A percentile compares a stretch with the other conserved stretches of the same genome.
phyloP scores from a whole-genome alignment of 108 stramenopile genomes.

The Skeletonema potamos region DNA sequence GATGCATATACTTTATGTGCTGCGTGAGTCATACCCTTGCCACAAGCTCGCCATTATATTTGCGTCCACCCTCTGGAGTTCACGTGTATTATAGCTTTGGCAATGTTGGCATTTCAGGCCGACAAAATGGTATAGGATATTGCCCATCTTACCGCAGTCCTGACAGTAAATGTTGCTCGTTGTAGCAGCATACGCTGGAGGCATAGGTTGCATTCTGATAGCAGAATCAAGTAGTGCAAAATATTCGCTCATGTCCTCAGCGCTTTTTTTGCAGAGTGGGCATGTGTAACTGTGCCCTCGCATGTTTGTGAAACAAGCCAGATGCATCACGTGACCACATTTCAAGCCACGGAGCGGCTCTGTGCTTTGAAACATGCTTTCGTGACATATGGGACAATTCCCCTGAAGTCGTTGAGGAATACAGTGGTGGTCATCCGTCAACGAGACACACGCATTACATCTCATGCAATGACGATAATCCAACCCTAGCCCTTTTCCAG shows the following conservation, averaged over 20 bases:
- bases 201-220: constrained; percentile 88
- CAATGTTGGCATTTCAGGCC: constrained; percentile 81
- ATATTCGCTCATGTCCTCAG: constrained; percentile 88
- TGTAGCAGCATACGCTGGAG: constrained; percentile 63
- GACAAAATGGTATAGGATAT: constrained; percentile 83
- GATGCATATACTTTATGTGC: not conserved
- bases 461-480: constrained; percentile 98
- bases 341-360: constrained; percentile 82
- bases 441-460: constrained; percentile 94
- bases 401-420: constrained; percentile 92
- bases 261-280: constrained; percentile 82
- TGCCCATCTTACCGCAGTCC: constrained; percentile 79
- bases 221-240: constrained; percentile 84
- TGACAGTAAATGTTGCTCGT: constrained; percentile 86
- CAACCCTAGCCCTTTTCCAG: constrained; percentile 89
- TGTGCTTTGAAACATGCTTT: constrained; percentile 87
- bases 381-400: constrained; percentile 92
- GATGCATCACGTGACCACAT: constrained; percentile 97
- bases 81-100: constrained; percentile 86
- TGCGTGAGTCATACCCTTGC: not conserved
- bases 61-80: constrained; percentile 65
- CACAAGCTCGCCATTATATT: constrained; percentile 39
- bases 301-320: constrained; percentile 82
- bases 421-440: constrained; percentile 85
- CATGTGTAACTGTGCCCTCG: constrained; percentile 73